These are phyloP conservation scores for Ulmus americana DNA, from an alignment of 331 rosid genomes.

Conservation along the genomic window DNA sequence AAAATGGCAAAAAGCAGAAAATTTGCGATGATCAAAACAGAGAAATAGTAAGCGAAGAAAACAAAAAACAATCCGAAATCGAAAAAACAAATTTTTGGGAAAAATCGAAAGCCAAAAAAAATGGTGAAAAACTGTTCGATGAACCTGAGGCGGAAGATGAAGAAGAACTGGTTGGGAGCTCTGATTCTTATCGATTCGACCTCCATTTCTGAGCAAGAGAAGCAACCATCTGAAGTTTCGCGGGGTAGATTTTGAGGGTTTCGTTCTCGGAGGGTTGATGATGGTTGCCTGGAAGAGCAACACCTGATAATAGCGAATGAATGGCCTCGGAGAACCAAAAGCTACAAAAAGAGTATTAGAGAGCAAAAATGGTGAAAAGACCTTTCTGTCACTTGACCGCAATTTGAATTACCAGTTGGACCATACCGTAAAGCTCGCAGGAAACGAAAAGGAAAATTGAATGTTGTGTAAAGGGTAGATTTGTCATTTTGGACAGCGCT, in stretches of 20 bases:
- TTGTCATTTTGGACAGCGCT: not conserved
- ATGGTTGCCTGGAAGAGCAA: slow-evolving; percentile 2
- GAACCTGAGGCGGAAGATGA: slow-evolving; percentile 40
- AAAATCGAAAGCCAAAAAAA: slow-evolving; percentile 16
- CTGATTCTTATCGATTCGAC: slow-evolving; percentile 45
- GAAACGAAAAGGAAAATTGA: not conserved
- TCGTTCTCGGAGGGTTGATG: not conserved
- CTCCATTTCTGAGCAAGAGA: slow-evolving; percentile 42
- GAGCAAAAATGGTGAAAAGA: not conserved
- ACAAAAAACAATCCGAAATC: not conserved
- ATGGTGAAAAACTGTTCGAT: slow-evolving; percentile 8
- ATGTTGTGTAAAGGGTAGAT: not conserved
- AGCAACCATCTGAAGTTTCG: slow-evolving; percentile 38
- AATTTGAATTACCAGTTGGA: slow-evolving; percentile 4
- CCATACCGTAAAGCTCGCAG: not conserved
- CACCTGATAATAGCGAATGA: slow-evolving; percentile 27
- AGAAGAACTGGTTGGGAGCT: slow-evolving; percentile 25
- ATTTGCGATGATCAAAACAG: not conserved
- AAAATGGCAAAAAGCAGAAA: slow-evolving; percentile 17
- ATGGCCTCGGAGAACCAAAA: slow-evolving; percentile 16
- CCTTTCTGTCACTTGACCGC: not conserved
- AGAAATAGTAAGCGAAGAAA: not conserved
- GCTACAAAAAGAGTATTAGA: not conserved
- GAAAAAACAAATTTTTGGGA: not conserved
- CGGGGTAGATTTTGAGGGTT: slow-evolving; percentile 24